These are phyloP conservation scores for Tetrapyrgos nigripes DNA, from an alignment of 1,284 basidiomycete species.

Conservation along the genomic window DNA sequence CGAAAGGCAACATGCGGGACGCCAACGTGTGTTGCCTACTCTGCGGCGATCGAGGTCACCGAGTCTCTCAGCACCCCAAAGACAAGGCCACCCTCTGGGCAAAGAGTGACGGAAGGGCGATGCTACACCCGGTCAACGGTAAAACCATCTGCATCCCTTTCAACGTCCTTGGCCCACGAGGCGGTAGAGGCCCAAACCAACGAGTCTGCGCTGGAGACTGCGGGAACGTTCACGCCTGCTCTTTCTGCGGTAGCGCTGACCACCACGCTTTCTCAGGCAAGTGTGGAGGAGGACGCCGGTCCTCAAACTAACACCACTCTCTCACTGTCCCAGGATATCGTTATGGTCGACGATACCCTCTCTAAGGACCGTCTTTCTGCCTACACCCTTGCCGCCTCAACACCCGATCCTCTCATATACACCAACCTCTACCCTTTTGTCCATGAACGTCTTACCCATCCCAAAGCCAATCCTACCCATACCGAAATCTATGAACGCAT, in stretches of 20 bases:
- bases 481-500: neutral
- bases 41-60: too few relatives aligned
- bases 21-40: too few relatives aligned
- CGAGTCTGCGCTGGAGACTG: too few relatives aligned
- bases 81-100: too few relatives aligned
- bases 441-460: neutral
- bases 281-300: too few relatives aligned
- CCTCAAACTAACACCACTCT: too few relatives aligned
- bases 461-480: neutral
- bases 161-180: neutral
- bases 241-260: neutral
- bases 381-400: too few relatives aligned
- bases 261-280: neutral
- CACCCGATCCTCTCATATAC: too few relatives aligned
- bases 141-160: neutral
- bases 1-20: constrained; percentile 4
- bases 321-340: too few relatives aligned
- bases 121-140: neutral
- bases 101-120: too few relatives aligned
- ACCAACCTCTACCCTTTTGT: neutral
- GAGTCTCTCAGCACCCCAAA: too few relatives aligned
- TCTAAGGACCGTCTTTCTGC: neutral
- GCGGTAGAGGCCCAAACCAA: too few relatives aligned
- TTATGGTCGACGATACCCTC: neutral
- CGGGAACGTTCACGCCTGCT: neutral